Evolutionary conservation across 257 asterid genomes (phyloP), one percentile per base, ranked within the genome.

Genomic region (Solanum virginianum): DNA sequence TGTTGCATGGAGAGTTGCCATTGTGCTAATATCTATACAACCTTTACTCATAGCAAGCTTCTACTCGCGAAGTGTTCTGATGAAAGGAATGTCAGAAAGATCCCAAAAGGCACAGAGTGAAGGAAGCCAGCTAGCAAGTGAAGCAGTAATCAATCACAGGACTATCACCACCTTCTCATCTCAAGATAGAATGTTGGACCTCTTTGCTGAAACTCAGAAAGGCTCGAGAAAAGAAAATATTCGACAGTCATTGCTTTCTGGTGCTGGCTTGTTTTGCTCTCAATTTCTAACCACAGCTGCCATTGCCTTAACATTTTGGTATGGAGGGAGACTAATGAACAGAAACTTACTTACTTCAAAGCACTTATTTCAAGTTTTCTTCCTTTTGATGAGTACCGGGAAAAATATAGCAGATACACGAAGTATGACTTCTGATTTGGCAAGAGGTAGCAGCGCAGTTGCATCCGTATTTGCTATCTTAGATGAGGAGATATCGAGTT

Each of bases 351-450:
- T 93, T 49, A 86, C 85, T 71, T 87, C 98, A 14, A 89, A 90
- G 83, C 91, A 93, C 87, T 80, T 94, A 26, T 94, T 94, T 77
- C 93, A 92, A 87, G 94, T 85, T 26, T 93, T 94, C 87, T 93
- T 93, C 89, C 90, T 94, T 75, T 72, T 94, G 87, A 91, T 94
- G 95, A 92, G 97, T 86, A 94, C 97, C 0, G 97, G 98, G 1
- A 90, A 91, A 89, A 91, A 81, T 86, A 93, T 94, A 39, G 97
- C 97, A 8, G 98, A 94, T 32, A 96, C 98, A 10, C 97, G 98
- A 74, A 93, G 93, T 88, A 91, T 93, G 95, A 91, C 96, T 1
- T 86, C 93, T 2, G 98, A 94, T 85, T 77, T 94, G 80, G 96
- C 94, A 5, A 91, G 88, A 90, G 95, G 98, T 3, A 88, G 91